A percentile compares a stretch with the other conserved stretches of the same genome.
Evolutionary conservation across 768 basidiomycete species (phyloP).

Genomic region (Hemileccinum impolitum): DNA sequence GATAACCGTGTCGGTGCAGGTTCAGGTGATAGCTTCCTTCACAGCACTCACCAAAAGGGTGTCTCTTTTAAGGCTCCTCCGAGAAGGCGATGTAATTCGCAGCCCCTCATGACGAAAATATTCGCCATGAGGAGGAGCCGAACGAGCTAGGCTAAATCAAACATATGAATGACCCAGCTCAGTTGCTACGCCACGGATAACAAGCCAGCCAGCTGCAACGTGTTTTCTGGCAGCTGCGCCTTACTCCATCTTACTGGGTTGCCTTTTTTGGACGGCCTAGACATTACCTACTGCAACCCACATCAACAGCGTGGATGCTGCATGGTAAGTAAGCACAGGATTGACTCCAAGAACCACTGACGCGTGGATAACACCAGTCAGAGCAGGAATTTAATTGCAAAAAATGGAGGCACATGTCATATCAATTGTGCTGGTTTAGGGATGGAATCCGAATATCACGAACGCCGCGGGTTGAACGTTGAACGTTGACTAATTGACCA

Average conservation of each 20-base stretch:
- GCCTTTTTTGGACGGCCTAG: slow-evolving; percentile 23
- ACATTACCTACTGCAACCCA: slow-evolving; percentile 2
- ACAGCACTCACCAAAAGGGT: slow-evolving; percentile 8
- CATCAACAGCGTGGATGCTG: slow-evolving; percentile 18
- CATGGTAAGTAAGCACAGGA: slow-evolving; percentile 20
- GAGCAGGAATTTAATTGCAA: slow-evolving; percentile 1
- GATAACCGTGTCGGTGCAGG: slow-evolving; percentile 14
- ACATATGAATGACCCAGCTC: slow-evolving; percentile 8
- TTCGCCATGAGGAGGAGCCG: slow-evolving; percentile 20
- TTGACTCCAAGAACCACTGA: slow-evolving; percentile 1
- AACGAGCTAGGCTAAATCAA: slow-evolving; percentile 2
- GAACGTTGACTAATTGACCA: slow-evolving; percentile 20
- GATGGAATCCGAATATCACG: background rate
- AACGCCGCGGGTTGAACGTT: slow-evolving; percentile 6
- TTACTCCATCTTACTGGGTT: slow-evolving; percentile 22
- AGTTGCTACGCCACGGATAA: slow-evolving; percentile 9
- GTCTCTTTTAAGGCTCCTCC: slow-evolving; percentile 25
- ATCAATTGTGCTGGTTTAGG: slow-evolving; percentile 10
- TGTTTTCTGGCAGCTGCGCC: slow-evolving; percentile 24
- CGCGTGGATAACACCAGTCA: background rate
- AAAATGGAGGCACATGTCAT: slow-evolving; percentile 3
- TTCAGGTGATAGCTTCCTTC: slow-evolving; percentile 12
- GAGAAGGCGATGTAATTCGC: slow-evolving; percentile 26
- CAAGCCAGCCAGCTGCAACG: slow-evolving; percentile 19
- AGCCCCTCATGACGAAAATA: slow-evolving; percentile 14